Base-by-base conservation (phyloP, 192 early-diverging fungal genomes). In the Phlyctochytrium bullatum region DNA sequence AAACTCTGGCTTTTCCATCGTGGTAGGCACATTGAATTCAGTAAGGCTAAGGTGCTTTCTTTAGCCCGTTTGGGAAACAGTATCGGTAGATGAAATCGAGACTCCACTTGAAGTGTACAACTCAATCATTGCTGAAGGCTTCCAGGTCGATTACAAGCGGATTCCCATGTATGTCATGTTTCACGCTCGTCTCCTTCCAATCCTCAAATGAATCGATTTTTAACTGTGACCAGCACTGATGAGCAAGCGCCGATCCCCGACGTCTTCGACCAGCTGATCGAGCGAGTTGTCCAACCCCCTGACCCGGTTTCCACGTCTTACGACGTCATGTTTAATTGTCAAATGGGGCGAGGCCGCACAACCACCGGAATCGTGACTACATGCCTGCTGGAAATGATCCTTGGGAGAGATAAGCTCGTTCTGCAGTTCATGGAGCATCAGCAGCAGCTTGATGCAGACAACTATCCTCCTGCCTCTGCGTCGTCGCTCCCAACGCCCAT, bases 331-430 rank as follows among this genome's bases (percentile, higher is more conserved):
- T 88, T 88, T 69, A 88, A 88, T 52, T 88, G 87, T 68, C 87
- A 88, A 67, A 88, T 88, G 87, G 87, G 87, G 10, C 85, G 87
- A 2, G 87, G 87, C 10, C 74, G 87, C 4, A 88, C 87, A 17
- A 88, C 85, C 3, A 86, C 83, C 14, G 85, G 87, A 1, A 79
- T 80, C 75, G 74, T 86, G 6, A 78, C 73, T n/a, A 76, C 85
- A 10, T 83, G 79, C 52, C 60, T 88, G 12, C 64, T 84, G 62
- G 69, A 81, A 47, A 86, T 87, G 80, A 79, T 86, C 58, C 65
- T 81, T 17, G 80, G 77, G 1, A 79, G 79, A 56, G 59, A 50
- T 10, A 23, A 12, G 1, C 64, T 81, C 27, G 10, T 65, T 12
- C n/a, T n/a, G n/a, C n/a, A n/a, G n/a, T n/a, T n/a, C n/a, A 52